A percentile compares a stretch with the other conserved stretches of the same genome.
phyloP scores from a whole-genome alignment of 1,284 basidiomycete species.

The Ustilago xerochloae region DNA sequence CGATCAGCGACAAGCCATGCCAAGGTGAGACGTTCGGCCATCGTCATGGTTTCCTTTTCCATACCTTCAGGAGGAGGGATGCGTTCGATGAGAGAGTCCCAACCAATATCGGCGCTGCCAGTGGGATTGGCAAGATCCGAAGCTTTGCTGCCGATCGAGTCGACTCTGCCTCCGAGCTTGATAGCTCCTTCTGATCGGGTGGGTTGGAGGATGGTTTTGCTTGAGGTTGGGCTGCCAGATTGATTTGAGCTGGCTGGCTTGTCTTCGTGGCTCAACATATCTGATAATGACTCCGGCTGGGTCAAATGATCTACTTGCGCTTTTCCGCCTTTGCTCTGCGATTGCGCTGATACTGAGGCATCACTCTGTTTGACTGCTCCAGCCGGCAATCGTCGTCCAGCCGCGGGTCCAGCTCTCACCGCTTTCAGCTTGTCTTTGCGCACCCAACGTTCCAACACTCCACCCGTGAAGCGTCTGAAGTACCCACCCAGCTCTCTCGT shows the following conservation, averaged over 20 bases:
- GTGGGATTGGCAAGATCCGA: neutral
- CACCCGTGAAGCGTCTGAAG: constrained; percentile 63
- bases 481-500: constrained; percentile 64
- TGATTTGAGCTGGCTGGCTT: neutral
- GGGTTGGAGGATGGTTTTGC: constrained; percentile 31
- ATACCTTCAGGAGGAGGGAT: constrained; percentile 52
- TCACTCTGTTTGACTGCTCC: constrained; percentile 9
- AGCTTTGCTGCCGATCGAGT: constrained; percentile 1
- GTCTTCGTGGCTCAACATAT: constrained; percentile 36
- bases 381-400: constrained; percentile 18
- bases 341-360: neutral
- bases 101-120: constrained; percentile 15
- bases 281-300: constrained; percentile 25
- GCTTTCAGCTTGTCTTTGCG: constrained; percentile 50
- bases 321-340: neutral
- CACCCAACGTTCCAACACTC: constrained; percentile 60
- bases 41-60: constrained; percentile 48
- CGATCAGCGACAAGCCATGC: constrained; percentile 65
- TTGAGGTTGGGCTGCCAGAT: constrained; percentile 8
- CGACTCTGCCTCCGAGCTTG: constrained; percentile 31
- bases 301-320: constrained; percentile 19
- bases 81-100: constrained; percentile 36
- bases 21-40: constrained; percentile 64
- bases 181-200: constrained; percentile 27
- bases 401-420: constrained; percentile 44